Conservation (phyloP, 148 eudicot genomes). For the Rhododendron ferrugineum region DNA sequence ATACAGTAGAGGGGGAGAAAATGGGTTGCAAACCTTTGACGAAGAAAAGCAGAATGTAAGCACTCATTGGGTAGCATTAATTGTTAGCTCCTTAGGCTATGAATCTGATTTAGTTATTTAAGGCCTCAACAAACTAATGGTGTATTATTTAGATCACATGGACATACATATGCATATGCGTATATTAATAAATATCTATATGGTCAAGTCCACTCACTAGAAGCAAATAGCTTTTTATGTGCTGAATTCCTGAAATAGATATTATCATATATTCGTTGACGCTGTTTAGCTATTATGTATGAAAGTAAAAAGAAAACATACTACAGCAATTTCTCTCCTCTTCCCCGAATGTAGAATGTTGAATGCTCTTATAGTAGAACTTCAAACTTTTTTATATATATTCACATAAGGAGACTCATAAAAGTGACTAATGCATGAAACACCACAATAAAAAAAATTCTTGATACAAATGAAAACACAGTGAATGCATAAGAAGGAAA, state of each 20-base stretch:
- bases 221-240: background rate
- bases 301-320: no score
- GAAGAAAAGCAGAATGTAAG: no score
- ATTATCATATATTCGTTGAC: background rate
- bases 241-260: background rate
- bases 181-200: background rate
- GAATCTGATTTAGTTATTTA: background rate
- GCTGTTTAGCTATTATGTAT: no score
- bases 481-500: background rate
- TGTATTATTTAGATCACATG: background rate
- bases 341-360: no score
- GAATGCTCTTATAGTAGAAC: background rate
- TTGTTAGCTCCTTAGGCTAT: background rate
- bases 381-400: no score
- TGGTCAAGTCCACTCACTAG: background rate
- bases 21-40: no score
- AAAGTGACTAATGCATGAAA: background rate
- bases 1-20: background rate
- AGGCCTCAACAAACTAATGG: background rate
- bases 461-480: background rate
- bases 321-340: no score
- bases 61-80: background rate
- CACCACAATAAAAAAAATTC: background rate
- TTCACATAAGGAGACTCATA: background rate
- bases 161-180: background rate